These are phyloP conservation scores for Lathyrus tuberosus DNA, from an alignment of 306 rosid species.

Conservation along the genomic window DNA sequence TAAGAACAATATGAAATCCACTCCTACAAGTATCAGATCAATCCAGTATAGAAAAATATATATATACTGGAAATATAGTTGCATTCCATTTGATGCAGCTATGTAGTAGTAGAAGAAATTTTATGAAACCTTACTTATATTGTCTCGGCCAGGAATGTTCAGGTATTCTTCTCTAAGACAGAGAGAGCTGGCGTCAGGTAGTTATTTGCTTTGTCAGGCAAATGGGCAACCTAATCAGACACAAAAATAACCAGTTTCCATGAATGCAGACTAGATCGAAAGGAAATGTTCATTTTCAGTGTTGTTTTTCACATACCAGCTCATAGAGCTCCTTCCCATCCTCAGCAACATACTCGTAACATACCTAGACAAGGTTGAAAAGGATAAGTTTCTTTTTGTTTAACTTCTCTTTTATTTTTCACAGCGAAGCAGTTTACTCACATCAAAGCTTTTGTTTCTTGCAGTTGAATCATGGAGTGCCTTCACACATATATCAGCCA, in stretches of 20 bases:
- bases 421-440: conserved; percentile 48
- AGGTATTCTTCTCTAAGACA: conserved; percentile 91
- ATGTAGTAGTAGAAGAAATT: conserved; percentile 18
- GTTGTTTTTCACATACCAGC: conserved; percentile 62
- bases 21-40: too few species aligned
- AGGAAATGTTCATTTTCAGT: conserved; percentile 2
- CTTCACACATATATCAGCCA: conserved; percentile 97
- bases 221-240: conserved; percentile 81
- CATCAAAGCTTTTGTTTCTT: conserved; percentile 98
- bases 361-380: conserved; percentile 59
- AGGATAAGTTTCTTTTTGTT: conserved; percentile 36
- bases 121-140: conserved; percentile 1
- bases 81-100: conserved; percentile 24
- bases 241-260: conserved; percentile 32
- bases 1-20: too few species aligned
- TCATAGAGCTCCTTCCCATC: conserved; percentile 93
- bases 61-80: neutral
- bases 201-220: conserved; percentile 98
- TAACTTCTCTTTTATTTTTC: conserved; percentile 15
- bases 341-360: conserved; percentile 89
- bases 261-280: conserved; percentile 24
- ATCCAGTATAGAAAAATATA: too few species aligned
- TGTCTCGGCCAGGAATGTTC: conserved; percentile 41
- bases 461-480: conserved; percentile 93
- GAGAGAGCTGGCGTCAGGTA: conserved; percentile 93